Base-by-base conservation (phyloP, 306 rosid species). In the Dalbergia cochinchinensis region DNA sequence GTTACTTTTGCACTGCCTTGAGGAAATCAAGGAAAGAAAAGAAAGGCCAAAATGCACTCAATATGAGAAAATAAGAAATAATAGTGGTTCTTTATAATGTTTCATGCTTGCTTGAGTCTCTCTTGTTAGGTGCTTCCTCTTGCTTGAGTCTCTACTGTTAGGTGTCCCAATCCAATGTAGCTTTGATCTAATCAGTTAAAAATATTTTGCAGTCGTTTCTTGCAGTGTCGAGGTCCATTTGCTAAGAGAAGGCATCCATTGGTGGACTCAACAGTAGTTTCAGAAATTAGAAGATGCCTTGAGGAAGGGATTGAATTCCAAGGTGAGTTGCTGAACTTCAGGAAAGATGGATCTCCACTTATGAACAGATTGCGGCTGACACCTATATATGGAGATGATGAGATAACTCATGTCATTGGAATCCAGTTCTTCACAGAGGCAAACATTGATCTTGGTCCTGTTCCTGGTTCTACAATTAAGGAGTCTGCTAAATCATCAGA, bases 181-280 rank as follows among this genome's bases (percentile, higher is more conserved):
- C 34, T 72, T 42, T 82, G 18, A 76, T 79, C 78, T 68, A 80
- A 78, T 86, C 33, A 70, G 72, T 81, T 51, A 51, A 53, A 73
- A 42, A 66, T 71, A 76, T 87, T 83, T 85, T 85, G 65, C 98
- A 96, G 99, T 82, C 99, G 99, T 45, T 96, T 96, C 87, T 84
- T 96, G 92, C 99, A 96, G 81, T 91, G 95, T 89, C 91, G 99
- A 78, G 99, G 99, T 62, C 99, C 99, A 41, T 96, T 91, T 80
- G 97, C 99, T 53, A 96, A 96, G 83, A 88, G 99, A 89, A 87
- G 99, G 86, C 99, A 96, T 80, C 94, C 97, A 44, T 85, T 93
- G 84, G 98, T 96, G 74, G 94, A 96, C 82, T 91, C 98, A 9
- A 73, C 90, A 5, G 91, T 96, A 67, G 88, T 96, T 85, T 82